Base-by-base conservation (phyloP, 805 yeast genomes). In the Saturnispora saitoi region DNA sequence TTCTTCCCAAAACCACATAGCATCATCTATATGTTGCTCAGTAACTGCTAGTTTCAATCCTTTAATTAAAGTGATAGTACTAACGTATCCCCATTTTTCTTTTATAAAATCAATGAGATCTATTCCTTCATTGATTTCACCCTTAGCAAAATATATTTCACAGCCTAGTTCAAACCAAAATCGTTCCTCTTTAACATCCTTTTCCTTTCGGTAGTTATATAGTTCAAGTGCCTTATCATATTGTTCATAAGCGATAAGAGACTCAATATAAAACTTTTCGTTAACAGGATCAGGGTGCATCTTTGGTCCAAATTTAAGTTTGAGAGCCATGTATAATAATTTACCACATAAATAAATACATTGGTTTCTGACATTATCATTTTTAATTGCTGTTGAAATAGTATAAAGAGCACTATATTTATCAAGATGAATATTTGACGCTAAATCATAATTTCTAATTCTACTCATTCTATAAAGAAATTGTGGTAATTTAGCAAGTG, bases 151-250 rank as follows among this genome's bases (percentile, higher is more conserved):
- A 42, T 68, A 63, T 5, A 73, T 63, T 49, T 64, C 65, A 48
- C 70, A 61, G n/a, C 80, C 77, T 22, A 71, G 49, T 45, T 77
- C 81, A 50, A 64, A 62, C 82, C 82, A 77, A 69, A 78, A 77
- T 47, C 78, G 58, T 50, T 74, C 70, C 29, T 53, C 57, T 32
- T 49, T 46, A 7, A 64, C 68, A 48, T 70, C 68, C 5, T 69
- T 69, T 2, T 52, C 58, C 42, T 61, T 57, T 47, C 70, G 61
- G 1, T 70, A 57, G 15, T 58, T 52, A 53, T 70, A 71, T 17
- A 76, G 58, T 8, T 60, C 51, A 6, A 58, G 58, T 0, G 80
- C 80, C 32, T 64, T 61, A 8, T 60, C 52, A 47, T 56, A 60
- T 3, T 68, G 53, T 1, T 64, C 62, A 52, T 60, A 63, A 6